phyloP scores from a whole-genome alignment of 2,329 filamentous ascomycete genomes.

The Fonsecaea pedrosoi region DNA sequence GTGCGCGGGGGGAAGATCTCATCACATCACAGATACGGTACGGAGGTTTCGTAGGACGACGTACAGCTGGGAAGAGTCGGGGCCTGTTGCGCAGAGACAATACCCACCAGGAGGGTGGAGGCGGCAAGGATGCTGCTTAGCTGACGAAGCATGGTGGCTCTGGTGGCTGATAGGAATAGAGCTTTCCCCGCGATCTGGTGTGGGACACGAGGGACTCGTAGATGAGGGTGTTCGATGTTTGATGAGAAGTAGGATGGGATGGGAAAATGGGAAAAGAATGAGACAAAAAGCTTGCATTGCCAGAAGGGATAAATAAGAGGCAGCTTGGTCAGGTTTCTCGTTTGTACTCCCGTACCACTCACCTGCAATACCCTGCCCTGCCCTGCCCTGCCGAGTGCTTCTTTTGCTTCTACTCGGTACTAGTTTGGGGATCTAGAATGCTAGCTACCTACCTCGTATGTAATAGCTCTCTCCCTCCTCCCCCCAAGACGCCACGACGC shows the following conservation, averaged over 20 bases:
- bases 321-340: no score
- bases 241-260: background rate
- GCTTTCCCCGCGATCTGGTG: constrained; percentile 5
- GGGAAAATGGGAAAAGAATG: background rate
- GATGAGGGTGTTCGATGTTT: background rate
- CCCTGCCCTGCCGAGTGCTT: background rate
- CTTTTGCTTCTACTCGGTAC: background rate
- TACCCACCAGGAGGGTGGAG: constrained; percentile 30
- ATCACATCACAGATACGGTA: no score
- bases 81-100: constrained; percentile 26
- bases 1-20: no score
- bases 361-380: no score
- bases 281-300: no score
- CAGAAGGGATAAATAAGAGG: background rate
- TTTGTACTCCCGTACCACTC: no score
- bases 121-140: constrained; percentile 23
- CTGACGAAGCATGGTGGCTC: constrained; percentile 22
- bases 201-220: background rate
- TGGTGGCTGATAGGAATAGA: background rate
- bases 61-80: constrained; percentile 32
- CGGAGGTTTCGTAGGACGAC: background rate
- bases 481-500: background rate
- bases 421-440: no score
- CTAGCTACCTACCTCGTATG: no score
- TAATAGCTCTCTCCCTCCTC: background rate